Percentiles rank a stretch among this genome's conserved stretches.
These are phyloP conservation scores for Aureobasidium sp. DNA, from an alignment of 2,329 filamentous ascomycete genomes.

Conservation along the genomic window DNA sequence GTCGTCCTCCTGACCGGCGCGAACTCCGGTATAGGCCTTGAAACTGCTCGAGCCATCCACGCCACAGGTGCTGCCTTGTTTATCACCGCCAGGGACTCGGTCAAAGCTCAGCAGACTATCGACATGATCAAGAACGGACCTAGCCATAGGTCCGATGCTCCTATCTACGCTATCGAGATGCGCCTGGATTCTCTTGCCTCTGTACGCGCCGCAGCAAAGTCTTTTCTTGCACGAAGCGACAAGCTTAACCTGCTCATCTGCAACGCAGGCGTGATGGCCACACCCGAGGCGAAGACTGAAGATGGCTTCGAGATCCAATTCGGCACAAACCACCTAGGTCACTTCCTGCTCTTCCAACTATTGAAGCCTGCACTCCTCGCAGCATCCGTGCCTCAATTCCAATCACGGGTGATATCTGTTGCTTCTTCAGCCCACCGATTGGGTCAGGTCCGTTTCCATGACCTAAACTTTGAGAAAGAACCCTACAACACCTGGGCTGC, in stretches of 20 bases:
- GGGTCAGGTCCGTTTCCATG: slow-evolving; percentile 21
- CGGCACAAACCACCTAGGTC: slow-evolving; percentile 45
- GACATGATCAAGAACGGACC: slow-evolving; percentile 20
- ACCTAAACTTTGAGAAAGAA: slow-evolving; percentile 23
- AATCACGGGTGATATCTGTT: slow-evolving; percentile 40
- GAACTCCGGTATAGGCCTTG: slow-evolving; percentile 37
- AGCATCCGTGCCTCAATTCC: slow-evolving; percentile 29
- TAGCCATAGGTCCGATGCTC: slow-evolving; percentile 5
- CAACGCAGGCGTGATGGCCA: slow-evolving; percentile 39
- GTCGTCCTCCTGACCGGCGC: slow-evolving; percentile 37
- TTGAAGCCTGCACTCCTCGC: slow-evolving; percentile 38
- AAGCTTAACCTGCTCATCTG: slow-evolving; percentile 32
- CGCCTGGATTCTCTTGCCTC: slow-evolving; percentile 23
- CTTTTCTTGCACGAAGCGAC: slow-evolving; percentile 23
- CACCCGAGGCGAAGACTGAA: slow-evolving; percentile 27
- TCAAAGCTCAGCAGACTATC: slow-evolving; percentile 29
- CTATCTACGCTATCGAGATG: slow-evolving; percentile 20
- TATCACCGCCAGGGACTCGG: slow-evolving; percentile 33
- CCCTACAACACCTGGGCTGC: slow-evolving; percentile 20
- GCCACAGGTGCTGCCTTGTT: slow-evolving; percentile 39
- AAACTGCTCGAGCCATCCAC: slow-evolving; percentile 37
- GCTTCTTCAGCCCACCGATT: slow-evolving; percentile 31
- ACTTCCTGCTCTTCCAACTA: slow-evolving; percentile 46
- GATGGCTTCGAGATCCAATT: slow-evolving; percentile 46
- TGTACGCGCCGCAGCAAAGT: too few species aligned